Conservation (phyloP, 805 yeast species). For the Brettanomyces nanus region DNA sequence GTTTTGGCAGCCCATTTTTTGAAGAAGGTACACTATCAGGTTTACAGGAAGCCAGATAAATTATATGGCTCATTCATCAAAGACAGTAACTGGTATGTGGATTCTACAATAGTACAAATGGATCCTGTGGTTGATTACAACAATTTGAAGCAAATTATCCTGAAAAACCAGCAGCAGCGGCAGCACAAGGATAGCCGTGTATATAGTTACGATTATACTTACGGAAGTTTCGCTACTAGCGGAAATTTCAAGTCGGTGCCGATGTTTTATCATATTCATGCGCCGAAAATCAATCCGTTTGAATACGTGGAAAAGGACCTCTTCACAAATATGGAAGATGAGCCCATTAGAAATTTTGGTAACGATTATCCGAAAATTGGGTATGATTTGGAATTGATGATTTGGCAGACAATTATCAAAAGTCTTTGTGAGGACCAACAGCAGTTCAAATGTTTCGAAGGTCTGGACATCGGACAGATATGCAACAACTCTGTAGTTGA, state of each 20-base stretch:
- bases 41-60: slow-evolving; percentile 25
- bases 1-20: slow-evolving; percentile 52
- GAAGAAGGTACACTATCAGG: slow-evolving; percentile 40
- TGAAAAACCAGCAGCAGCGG: neutral
- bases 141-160: slow-evolving; percentile 7
- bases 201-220: slow-evolving; percentile 15
- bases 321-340: slow-evolving; percentile 10
- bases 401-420: slow-evolving; percentile 17
- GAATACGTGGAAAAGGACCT: slow-evolving; percentile 14
- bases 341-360: slow-evolving; percentile 21
- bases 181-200: slow-evolving; percentile 3
- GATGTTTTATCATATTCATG: slow-evolving; percentile 36
- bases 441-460: slow-evolving; percentile 15
- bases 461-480: slow-evolving; percentile 10
- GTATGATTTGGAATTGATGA: slow-evolving; percentile 18
- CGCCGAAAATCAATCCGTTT: slow-evolving; percentile 46
- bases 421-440: slow-evolving; percentile 12
- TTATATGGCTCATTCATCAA: slow-evolving; percentile 15
- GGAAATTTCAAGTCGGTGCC: slow-evolving; percentile 12
- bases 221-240: slow-evolving; percentile 9
- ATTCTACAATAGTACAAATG: slow-evolving; percentile 20
- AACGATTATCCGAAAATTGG: slow-evolving; percentile 13
- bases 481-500: slow-evolving; percentile 16
- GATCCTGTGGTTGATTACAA: slow-evolving; percentile 22
- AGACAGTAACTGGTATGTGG: slow-evolving; percentile 12